Conservation (phyloP, 2,329 filamentous ascomycete genomes). For the Geoglossum cookeanum region DNA sequence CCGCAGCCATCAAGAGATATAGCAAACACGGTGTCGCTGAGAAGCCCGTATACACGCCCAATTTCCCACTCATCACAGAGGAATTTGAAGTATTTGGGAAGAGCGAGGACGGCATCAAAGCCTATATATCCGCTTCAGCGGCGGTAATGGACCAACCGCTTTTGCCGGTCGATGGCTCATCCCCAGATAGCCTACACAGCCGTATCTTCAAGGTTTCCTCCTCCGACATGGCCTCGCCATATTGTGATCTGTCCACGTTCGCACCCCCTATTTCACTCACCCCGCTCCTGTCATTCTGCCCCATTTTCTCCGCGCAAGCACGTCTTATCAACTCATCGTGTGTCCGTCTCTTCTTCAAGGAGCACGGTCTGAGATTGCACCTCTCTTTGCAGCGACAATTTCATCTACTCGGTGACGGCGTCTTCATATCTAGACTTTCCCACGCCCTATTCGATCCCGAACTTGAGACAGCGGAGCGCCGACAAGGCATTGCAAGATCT, state of each 20-base stretch:
- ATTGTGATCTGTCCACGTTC: conserved; percentile 13
- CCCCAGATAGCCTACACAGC: not conserved
- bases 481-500: conserved; percentile 45
- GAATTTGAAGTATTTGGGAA: conserved; percentile 29
- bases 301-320: conserved; percentile 55
- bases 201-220: not conserved
- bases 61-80: not conserved
- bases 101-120: conserved; percentile 27
- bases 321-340: conserved; percentile 59
- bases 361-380: conserved; percentile 53
- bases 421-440: conserved; percentile 62
- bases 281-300: conserved; percentile 56
- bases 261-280: conserved; percentile 34
- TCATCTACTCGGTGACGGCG: conserved; percentile 66
- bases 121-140: conserved; percentile 30
- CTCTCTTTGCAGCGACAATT: conserved; percentile 59
- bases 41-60: conserved; percentile 5
- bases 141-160: not conserved
- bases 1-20: conserved; percentile 16
- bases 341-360: conserved; percentile 55
- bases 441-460: conserved; percentile 74
- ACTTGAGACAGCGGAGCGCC: conserved; percentile 58
- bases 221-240: not conserved
- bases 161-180: not conserved
- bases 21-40: conserved; percentile 4